These are phyloP conservation scores for Fusarium abutilonis DNA, from an alignment of 2,329 filamentous ascomycete species.

Conservation along the genomic window DNA sequence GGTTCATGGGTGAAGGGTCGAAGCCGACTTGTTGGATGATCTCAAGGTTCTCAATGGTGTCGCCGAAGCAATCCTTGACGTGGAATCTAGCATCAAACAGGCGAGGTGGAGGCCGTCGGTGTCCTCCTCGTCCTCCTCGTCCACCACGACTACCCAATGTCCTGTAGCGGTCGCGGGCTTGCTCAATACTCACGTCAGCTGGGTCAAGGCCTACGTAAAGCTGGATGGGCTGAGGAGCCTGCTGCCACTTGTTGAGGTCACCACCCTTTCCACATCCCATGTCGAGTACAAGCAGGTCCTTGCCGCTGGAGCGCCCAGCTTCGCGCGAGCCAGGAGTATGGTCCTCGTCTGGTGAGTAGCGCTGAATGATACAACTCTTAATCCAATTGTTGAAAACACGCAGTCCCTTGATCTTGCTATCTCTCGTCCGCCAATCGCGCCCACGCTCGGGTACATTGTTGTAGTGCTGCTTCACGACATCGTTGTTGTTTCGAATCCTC, in stretches of 20 bases:
- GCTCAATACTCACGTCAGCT: conserved; percentile 89
- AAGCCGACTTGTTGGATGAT: conserved; percentile 90
- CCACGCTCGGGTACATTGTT: conserved; percentile 94
- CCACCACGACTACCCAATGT: conserved; percentile 72
- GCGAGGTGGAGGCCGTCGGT: conserved; percentile 60
- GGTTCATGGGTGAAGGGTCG: conserved; percentile 76
- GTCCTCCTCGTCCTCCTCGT: conserved; percentile 63
- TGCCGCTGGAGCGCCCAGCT: conserved; percentile 59
- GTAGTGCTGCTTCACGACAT: conserved; percentile 93
- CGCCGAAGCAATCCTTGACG: conserved; percentile 91
- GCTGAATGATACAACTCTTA: conserved; percentile 96
- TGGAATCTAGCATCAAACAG: conserved; percentile 89
- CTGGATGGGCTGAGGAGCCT: conserved; percentile 88
- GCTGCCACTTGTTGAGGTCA: conserved; percentile 95
- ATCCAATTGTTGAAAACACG: conserved; percentile 99
- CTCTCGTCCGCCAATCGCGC: conserved; percentile 92
- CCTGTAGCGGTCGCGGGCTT: conserved; percentile 85
- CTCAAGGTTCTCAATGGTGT: conserved; percentile 81
- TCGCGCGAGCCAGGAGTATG: conserved; percentile 70
- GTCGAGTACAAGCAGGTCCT: conserved; percentile 84
- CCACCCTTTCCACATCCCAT: conserved; percentile 97
- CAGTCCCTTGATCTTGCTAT: conserved; percentile 93
- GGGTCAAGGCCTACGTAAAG: conserved; percentile 95
- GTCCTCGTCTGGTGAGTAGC: conserved; percentile 86
- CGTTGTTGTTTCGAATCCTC: conserved; percentile 69